These are phyloP conservation scores for Neonectria punicea DNA, from an alignment of 2,329 filamentous ascomycete genomes.

Conservation along the genomic window DNA sequence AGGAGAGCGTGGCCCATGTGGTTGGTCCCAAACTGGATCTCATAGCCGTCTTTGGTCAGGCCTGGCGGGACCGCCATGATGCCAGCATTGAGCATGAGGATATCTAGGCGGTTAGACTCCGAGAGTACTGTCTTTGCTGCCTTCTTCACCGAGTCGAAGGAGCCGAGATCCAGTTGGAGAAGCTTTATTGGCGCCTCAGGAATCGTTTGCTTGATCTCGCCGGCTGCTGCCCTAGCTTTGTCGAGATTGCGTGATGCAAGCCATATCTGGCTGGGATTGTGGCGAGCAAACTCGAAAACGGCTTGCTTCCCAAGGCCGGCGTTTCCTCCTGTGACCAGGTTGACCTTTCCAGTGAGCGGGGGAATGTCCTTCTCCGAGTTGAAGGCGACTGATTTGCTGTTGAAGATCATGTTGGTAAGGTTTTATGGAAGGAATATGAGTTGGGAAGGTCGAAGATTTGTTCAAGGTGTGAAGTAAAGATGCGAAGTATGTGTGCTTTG, in stretches of 20 bases:
- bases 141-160: constrained; percentile 53
- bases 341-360: constrained; percentile 81
- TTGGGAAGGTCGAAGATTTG: not conserved
- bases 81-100: constrained; percentile 53
- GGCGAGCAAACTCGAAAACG: constrained; percentile 23
- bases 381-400: constrained; percentile 21
- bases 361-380: constrained; percentile 50
- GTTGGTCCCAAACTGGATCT: constrained; percentile 61
- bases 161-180: constrained; percentile 58
- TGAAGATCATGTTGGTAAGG: constrained; percentile 3
- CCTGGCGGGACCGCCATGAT: constrained; percentile 51
- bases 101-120: constrained; percentile 50
- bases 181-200: constrained; percentile 42
- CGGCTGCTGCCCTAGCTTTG: constrained; percentile 48
- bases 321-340: constrained; percentile 85
- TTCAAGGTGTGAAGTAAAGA: not conserved
- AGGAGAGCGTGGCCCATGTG: constrained; percentile 61
- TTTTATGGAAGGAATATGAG: not conserved
- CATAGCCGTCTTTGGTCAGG: constrained; percentile 57
- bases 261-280: constrained; percentile 27
- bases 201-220: constrained; percentile 47
- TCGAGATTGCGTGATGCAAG: constrained; percentile 49
- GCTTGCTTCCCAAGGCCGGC: constrained; percentile 60
- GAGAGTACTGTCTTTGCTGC: constrained; percentile 51
- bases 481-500: not conserved